phyloP scores from a whole-genome alignment of 169 alveolate species.

The Plasmodium malariae region DNA sequence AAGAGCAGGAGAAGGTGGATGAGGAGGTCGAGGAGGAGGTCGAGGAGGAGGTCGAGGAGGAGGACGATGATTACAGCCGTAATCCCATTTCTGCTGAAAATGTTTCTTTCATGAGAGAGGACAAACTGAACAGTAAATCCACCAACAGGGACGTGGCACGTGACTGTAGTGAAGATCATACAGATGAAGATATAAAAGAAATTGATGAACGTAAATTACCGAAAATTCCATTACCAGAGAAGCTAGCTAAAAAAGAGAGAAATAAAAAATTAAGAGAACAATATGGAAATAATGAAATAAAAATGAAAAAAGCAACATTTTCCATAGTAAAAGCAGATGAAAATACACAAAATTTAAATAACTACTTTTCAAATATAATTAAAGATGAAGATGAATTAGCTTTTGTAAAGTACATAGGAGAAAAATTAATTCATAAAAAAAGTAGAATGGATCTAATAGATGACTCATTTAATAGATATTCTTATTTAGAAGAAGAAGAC shows the following conservation, averaged over 20 bases:
- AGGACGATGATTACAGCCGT: too few relatives aligned
- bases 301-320: conserved; percentile 69
- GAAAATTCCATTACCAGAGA: conserved; percentile 72
- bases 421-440: conserved; percentile 89
- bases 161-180: conserved; percentile 11
- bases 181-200: conserved; percentile 43
- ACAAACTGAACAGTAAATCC: too few relatives aligned
- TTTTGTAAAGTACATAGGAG: conserved; percentile 79
- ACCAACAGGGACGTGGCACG: background rate
- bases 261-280: conserved; percentile 74
- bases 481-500: conserved; percentile 92
- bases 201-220: conserved; percentile 32
- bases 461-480: conserved; percentile 95
- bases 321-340: conserved; percentile 70
- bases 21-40: background rate
- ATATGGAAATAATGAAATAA: conserved; percentile 61
- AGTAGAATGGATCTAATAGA: conserved; percentile 95
- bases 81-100: too few relatives aligned
- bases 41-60: background rate
- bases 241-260: conserved; percentile 69
- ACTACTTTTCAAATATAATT: conserved; percentile 71
- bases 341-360: conserved; percentile 28
- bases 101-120: conserved; percentile 20
- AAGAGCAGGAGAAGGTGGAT: background rate
- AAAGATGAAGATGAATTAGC: conserved; percentile 82